Evolutionary conservation across 495 filamentous ascomycete genomes (phyloP), one percentile per base, ranked within the genome.

Genomic region (Platismatia glauca): DNA sequence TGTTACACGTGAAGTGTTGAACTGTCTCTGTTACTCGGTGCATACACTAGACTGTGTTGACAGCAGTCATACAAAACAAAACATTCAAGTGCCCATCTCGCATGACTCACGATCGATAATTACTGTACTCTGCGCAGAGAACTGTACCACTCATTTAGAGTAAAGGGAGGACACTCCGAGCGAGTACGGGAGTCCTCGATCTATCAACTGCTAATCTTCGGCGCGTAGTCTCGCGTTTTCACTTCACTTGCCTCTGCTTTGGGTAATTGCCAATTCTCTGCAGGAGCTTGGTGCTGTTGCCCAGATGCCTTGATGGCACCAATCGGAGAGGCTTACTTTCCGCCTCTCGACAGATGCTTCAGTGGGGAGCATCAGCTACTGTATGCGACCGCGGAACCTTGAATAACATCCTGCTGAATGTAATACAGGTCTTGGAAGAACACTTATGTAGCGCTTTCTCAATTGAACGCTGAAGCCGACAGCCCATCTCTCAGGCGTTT

Each of bases 351-450:
- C 72, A 79, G 81, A 72, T 83, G 81, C 73, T 77, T 86, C 64
- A 77, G 73, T 64, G 84, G 82, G 73, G 77, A 82, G 65, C 71
- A 78, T 66, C 78, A 79, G 67, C 70, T 88, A 59, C 74, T 87
- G 81, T 86, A 76, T 55, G 83, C 55, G 48, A 15, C 50, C 41
- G 31, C 57, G 27, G 16, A 24, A 48, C 57, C 44, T 11, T 15
- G 60, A 59, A 66, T 69, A 64, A 72, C 50, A 24, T 9, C 50
- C 58, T 69, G 57, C 68, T 73, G 34, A 72, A 59, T 1, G 24
- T 16, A 15, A 27, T 46, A 20, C 62, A 92, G 89, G 68, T 89
- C 91, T 57, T 96, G 91, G 91, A 85, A 81, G 71, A 77, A 82
- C 58, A 84, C 85, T 55, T 90, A 87, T 64, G 78, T 81, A 33